A percentile compares a stretch with the other conserved stretches of the same genome.
Evolutionary conservation across 2,329 filamentous ascomycete genomes (phyloP).

Genomic region (Pestalotiopsis sp.): DNA sequence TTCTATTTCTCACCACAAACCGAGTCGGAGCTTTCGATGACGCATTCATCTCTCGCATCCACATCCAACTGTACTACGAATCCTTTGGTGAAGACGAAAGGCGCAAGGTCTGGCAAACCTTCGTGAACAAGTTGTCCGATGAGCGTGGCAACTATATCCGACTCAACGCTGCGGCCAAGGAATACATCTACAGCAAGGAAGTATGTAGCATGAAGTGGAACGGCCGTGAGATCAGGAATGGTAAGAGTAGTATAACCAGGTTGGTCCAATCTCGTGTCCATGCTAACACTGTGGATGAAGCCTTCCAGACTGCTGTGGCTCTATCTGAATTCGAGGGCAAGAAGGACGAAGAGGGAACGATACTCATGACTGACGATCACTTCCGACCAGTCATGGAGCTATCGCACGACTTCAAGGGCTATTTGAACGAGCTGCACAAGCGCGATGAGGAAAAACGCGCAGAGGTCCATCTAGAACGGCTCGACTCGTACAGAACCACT

Average conservation of each 20-base stretch:
- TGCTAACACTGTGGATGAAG: slow-evolving; percentile 8
- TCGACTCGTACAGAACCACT: background rate
- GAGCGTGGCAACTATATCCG: slow-evolving; percentile 25
- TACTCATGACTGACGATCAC: slow-evolving; percentile 25
- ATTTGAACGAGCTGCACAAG: slow-evolving; percentile 22
- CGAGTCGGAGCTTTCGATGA: slow-evolving; percentile 37
- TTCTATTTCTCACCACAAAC: slow-evolving; percentile 31
- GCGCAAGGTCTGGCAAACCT: slow-evolving; percentile 27
- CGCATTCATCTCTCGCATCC: slow-evolving; percentile 33
- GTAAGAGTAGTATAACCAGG: slow-evolving; percentile 8
- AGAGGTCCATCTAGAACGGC: slow-evolving; percentile 11
- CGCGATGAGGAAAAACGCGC: slow-evolving; percentile 18
- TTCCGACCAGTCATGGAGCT: slow-evolving; percentile 27
- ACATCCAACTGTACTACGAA: slow-evolving; percentile 28
- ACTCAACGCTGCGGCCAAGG: slow-evolving; percentile 20
- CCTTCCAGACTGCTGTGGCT: slow-evolving; percentile 33
- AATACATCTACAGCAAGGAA: slow-evolving; percentile 19
- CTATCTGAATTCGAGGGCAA: slow-evolving; percentile 31
- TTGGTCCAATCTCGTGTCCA: background rate
- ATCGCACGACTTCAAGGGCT: slow-evolving; percentile 28
- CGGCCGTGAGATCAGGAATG: slow-evolving; percentile 22
- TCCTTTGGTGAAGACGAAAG: slow-evolving; percentile 27
- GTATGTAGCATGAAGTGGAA: slow-evolving; percentile 21
- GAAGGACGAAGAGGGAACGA: slow-evolving; percentile 27
- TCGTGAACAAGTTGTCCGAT: slow-evolving; percentile 26